Conservation (phyloP, 2,329 filamentous ascomycete genomes). For the Trichoderma sp. region DNA sequence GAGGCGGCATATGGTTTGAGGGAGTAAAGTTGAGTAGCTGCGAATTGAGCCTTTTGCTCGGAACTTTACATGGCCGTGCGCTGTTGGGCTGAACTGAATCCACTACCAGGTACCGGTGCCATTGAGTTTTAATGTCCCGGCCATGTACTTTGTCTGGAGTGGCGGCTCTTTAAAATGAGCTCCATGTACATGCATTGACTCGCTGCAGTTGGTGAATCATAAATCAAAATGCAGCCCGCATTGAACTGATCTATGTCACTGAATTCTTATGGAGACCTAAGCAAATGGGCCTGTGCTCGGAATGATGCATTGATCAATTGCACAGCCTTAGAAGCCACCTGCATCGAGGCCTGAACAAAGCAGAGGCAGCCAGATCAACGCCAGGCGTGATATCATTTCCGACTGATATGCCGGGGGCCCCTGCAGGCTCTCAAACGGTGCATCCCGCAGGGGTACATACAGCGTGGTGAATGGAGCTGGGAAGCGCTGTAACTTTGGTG, state of each 20-base stretch:
- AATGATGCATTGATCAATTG: neutral
- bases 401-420: neutral
- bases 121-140: neutral
- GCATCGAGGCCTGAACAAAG: neutral
- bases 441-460: slow-evolving; percentile 15
- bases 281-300: neutral
- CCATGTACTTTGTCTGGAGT: neutral
- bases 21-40: neutral
- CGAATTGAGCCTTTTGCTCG: neutral
- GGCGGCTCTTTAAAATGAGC: neutral
- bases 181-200: neutral
- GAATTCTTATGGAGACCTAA: neutral
- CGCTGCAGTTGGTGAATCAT: neutral
- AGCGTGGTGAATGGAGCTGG: neutral
- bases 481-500: neutral
- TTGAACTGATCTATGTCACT: neutral
- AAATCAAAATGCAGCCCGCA: neutral
- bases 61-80: neutral
- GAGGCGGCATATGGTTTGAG: neutral
- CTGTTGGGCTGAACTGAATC: neutral
- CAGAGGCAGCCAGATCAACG: neutral
- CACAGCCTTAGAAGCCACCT: neutral
- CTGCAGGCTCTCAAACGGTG: slow-evolving; percentile 17
- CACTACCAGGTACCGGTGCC: neutral
- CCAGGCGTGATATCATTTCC: slow-evolving; percentile 12